phyloP scores from a whole-genome alignment of 2,329 filamentous ascomycete species.

The Botryosphaeria dothidea region DNA sequence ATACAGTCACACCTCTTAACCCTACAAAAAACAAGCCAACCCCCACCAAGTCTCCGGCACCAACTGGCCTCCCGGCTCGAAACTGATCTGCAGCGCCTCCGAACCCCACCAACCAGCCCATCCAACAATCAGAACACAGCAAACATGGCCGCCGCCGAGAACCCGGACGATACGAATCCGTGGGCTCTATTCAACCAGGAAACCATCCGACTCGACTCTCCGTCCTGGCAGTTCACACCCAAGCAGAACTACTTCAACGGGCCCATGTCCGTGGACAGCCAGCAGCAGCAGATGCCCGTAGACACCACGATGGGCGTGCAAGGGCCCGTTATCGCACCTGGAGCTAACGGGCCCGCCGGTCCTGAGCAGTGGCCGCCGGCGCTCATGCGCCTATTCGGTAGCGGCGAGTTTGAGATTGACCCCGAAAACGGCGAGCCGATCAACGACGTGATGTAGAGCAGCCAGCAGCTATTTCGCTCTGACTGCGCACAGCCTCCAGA shows the following conservation, averaged over 20 bases:
- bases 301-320: background rate
- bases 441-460: background rate
- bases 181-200: conserved; percentile 23
- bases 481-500: background rate
- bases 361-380: conserved; percentile 17
- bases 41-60: conserved; percentile 23
- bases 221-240: conserved; percentile 13
- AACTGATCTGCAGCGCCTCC: conserved; percentile 20
- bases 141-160: background rate
- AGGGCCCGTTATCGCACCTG: background rate
- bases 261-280: conserved; percentile 1
- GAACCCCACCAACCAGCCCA: conserved; percentile 18
- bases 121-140: conserved; percentile 2
- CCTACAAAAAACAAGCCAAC: conserved; percentile 21
- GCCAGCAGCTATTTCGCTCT: background rate
- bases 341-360: background rate
- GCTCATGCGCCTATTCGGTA: conserved; percentile 13
- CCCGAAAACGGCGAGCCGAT: conserved; percentile 9
- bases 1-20: conserved; percentile 22
- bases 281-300: background rate
- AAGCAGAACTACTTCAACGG: conserved; percentile 9
- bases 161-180: conserved; percentile 16
- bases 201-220: conserved; percentile 20
- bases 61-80: conserved; percentile 22
- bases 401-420: conserved; percentile 10